Base-by-base conservation (phyloP, 108 stramenopile genomes). In the Licmophora abbreviata region DNA sequence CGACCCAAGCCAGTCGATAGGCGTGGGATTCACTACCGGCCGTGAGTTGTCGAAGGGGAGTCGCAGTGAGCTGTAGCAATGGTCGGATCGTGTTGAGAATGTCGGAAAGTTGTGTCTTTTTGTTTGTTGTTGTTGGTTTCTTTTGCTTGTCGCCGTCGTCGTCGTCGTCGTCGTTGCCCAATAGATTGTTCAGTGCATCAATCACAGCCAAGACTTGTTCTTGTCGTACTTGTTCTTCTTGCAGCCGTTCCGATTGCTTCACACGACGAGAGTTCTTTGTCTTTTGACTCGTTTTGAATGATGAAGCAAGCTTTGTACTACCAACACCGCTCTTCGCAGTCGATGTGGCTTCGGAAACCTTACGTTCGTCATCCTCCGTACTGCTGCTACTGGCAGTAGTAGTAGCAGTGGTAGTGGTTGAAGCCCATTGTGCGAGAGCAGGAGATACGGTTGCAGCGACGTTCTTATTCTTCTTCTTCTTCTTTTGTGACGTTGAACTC, bases 1-100 rank as follows among this genome's bases (percentile, higher is more conserved):
- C 88, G 1, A 78, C 83, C 88, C 88, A 89, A 29, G 79, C 83
- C 42, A 89, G 43, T 35, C 83, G 78, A 52, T 76, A 89, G 44
- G 68, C 48, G 25, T 26, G 35, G 21, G 54, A 48, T 17, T 37
- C 25, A 21, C 52, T 42, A 0, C 44, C 48, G 33, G 59, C 59
- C 36, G 57, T 10, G 1, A 68, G n/a, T 21, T 21, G 0, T 47
- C 56, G 28, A 47, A 20, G 3, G 15, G 38, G 15, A 18, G 20
- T 40, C 38, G 5, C 38, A 3, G 15, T 15, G 38, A 18, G 20
- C 4, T 18, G 18, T 40, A 5, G 20, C 20, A 15, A 40, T 18
- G 2, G 15, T 40, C 18, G 18, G 38, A 40, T 18, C 38, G 15
- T 40, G 38, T 40, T n/a, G n/a, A 18, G 45, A 47, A 17, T 54